Percentiles rank a stretch among this genome's conserved stretches.
Conservation (phyloP, 331 rosid species). For the Acacia pycnantha region DNA sequence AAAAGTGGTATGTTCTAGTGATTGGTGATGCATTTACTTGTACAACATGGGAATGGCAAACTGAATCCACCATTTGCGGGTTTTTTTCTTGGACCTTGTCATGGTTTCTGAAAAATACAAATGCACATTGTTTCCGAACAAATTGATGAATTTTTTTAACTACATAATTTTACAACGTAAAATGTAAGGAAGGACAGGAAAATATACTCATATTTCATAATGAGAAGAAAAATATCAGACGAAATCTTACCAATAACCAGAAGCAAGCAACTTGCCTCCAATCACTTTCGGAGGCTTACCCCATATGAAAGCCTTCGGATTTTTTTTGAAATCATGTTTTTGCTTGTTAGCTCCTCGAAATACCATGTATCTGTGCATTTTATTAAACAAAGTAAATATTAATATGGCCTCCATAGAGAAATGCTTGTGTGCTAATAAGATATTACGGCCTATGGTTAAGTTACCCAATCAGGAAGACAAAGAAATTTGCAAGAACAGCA, state of each 20-base stretch:
- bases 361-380: slow-evolving; percentile 65
- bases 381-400: slow-evolving; percentile 12
- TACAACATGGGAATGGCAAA: not conserved
- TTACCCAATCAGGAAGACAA: slow-evolving; percentile 86
- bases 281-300: slow-evolving; percentile 73
- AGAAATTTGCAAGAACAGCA: slow-evolving; percentile 61
- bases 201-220: not conserved
- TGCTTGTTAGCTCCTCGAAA: slow-evolving; percentile 99
- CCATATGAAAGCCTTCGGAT: slow-evolving; percentile 90
- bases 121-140: not conserved
- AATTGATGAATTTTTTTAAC: not conserved
- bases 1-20: not conserved
- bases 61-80: not conserved
- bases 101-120: not conserved
- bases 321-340: slow-evolving; percentile 85
- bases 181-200: not conserved
- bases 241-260: slow-evolving; percentile 90
- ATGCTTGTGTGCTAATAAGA: not conserved
- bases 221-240: not conserved
- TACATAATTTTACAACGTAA: not conserved
- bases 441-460: slow-evolving; percentile 4
- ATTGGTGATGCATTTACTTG: not conserved
- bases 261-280: slow-evolving; percentile 83
- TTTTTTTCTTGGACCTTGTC: too few species aligned
- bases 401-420: not conserved